Evolutionary conservation across 371 early-diverging fungal species (phyloP).

Genomic region (Mucor irregularis): DNA sequence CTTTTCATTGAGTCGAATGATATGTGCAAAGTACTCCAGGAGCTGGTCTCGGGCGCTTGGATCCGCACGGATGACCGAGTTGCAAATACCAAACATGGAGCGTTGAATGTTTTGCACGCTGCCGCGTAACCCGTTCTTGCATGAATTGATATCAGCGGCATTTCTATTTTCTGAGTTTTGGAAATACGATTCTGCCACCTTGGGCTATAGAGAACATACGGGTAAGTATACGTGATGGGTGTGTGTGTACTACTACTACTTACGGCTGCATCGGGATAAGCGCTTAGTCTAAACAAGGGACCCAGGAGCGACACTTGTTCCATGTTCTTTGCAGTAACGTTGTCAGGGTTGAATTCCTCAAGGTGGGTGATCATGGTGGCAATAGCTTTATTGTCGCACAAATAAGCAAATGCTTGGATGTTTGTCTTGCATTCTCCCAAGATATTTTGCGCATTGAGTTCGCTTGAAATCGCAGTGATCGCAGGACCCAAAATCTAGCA

Average conservation of each 20-base stretch:
- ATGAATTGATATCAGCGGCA: conserved; percentile 56
- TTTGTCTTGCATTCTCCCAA: conserved; percentile 60
- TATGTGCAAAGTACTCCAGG: conserved; percentile 65
- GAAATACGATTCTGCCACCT: conserved; percentile 66
- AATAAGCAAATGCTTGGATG: conserved; percentile 43
- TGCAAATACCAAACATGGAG: conserved; percentile 65
- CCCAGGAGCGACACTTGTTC: conserved; percentile 75
- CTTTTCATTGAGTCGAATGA: conserved; percentile 67
- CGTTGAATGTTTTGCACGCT: conserved; percentile 63
- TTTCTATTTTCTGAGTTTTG: conserved; percentile 53
- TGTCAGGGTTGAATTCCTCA: conserved; percentile 63
- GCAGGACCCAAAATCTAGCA: conserved; percentile 55
- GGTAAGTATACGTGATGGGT: too few relatives aligned
- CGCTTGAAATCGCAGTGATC: conserved; percentile 43
- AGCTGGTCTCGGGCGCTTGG: conserved; percentile 59
- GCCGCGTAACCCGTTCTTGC: conserved; percentile 69
- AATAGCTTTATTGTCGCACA: conserved; percentile 55
- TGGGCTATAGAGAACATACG: conserved; percentile 59
- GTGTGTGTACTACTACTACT: too few relatives aligned
- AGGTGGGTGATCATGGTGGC: conserved; percentile 55
- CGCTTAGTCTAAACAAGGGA: conserved; percentile 68
- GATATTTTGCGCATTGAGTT: conserved; percentile 46
- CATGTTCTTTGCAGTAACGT: conserved; percentile 56
- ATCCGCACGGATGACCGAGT: conserved; percentile 72
- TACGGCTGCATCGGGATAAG: conserved; percentile 59